Conservation (phyloP, 2,329 filamentous ascomycete genomes). For the Alternaria hordeiaustralica region DNA sequence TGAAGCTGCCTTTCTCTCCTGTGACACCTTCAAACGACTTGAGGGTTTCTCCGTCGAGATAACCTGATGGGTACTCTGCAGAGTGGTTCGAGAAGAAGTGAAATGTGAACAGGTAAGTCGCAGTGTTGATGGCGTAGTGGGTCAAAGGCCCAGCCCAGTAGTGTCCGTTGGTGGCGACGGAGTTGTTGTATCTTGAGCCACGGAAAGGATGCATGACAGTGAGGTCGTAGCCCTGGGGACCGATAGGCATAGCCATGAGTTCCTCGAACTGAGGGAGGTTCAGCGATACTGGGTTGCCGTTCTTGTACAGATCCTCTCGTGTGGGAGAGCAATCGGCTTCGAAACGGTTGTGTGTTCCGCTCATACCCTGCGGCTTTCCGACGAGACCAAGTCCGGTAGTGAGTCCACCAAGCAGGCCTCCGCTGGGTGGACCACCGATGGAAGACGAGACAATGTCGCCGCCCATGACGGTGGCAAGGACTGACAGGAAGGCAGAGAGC, state of each 20-base stretch:
- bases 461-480: conserved; percentile 18
- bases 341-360: conserved; percentile 24
- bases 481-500: conserved; percentile 21
- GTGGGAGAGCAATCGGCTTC: conserved; percentile 28
- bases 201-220: conserved; percentile 12
- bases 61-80: conserved; percentile 27
- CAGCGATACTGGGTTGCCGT: conserved; percentile 5
- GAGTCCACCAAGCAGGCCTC: conserved; percentile 24
- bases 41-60: conserved; percentile 22
- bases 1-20: conserved; percentile 25
- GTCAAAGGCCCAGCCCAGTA: conserved; percentile 24
- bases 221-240: conserved; percentile 1
- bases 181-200: conserved; percentile 27
- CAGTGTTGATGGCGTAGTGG: conserved; percentile 22
- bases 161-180: conserved; percentile 20
- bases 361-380: conserved; percentile 18
- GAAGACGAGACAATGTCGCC: conserved; percentile 19
- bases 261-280: conserved; percentile 6
- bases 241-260: conserved; percentile 6
- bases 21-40: conserved; percentile 28
- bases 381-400: conserved; percentile 21
- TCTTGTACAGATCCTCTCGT: conserved; percentile 10
- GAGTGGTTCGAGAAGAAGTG: conserved; percentile 30
- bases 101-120: conserved; percentile 13
- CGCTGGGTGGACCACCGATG: conserved; percentile 18